Evolutionary conservation across 495 filamentous ascomycete genomes (phyloP).

Genomic region (Astrothelium macrocarpum): DNA sequence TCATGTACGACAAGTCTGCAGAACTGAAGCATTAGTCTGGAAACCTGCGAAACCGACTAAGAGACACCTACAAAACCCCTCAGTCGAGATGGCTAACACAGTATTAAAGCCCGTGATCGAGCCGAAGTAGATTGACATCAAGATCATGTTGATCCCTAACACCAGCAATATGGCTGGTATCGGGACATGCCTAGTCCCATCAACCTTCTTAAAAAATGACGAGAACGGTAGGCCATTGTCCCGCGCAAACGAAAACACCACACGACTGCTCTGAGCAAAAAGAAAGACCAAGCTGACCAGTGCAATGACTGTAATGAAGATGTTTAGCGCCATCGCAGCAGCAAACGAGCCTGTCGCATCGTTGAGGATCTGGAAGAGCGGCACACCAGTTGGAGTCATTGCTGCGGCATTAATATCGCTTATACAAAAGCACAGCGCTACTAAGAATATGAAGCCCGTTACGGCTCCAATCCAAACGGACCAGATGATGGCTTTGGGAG

Average conservation of each 20-base stretch:
- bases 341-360: constrained; percentile 11
- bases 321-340: constrained; percentile 17
- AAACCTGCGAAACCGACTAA: background rate
- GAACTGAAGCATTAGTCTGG: too few species aligned
- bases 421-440: constrained; percentile 43
- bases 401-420: constrained; percentile 37
- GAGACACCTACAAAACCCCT: constrained; percentile 44
- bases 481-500: constrained; percentile 46
- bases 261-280: constrained; percentile 2
- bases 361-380: constrained; percentile 14
- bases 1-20: constrained; percentile 48
- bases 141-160: constrained; percentile 9
- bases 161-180: constrained; percentile 10
- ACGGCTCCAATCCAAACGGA: constrained; percentile 43
- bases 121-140: constrained; percentile 18
- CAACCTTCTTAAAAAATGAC: constrained; percentile 10
- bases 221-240: constrained; percentile 18
- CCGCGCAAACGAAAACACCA: constrained; percentile 16
- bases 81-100: constrained; percentile 37
- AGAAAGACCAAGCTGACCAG: background rate
- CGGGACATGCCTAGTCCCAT: constrained; percentile 4
- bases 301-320: constrained; percentile 15
- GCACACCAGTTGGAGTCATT: constrained; percentile 33
- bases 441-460: constrained; percentile 42
- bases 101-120: constrained; percentile 14